Evolutionary conservation across 108 stramenopile genomes (phyloP).

Genomic region (Asterionellopsis glacialis): DNA sequence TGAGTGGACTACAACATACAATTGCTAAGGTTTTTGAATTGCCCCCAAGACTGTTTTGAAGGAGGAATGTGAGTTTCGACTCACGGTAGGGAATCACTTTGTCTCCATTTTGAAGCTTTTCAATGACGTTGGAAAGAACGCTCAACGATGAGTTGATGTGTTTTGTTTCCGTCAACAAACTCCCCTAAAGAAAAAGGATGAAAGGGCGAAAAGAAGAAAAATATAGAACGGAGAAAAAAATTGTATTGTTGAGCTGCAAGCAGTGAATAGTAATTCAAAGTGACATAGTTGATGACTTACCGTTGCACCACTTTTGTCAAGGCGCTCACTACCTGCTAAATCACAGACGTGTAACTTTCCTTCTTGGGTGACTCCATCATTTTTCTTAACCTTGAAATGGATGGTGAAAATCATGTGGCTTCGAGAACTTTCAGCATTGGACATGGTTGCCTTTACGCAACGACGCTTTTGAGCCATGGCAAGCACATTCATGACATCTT

Average conservation of each 20-base stretch:
- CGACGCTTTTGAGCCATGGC: constrained; percentile 57
- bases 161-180: constrained; percentile 77
- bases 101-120: constrained; percentile 68
- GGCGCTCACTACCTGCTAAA: constrained; percentile 91
- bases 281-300: constrained; percentile 7
- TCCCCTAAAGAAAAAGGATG: constrained; percentile 18
- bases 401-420: constrained; percentile 84
- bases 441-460: constrained; percentile 80
- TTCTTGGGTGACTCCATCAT: constrained; percentile 37
- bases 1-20: constrained; percentile 86
- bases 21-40: constrained; percentile 90
- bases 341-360: constrained; percentile 81
- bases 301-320: constrained; percentile 80
- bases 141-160: constrained; percentile 82
- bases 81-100: constrained; percentile 91
- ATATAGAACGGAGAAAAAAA: not conserved
- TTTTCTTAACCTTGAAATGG: constrained; percentile 51
- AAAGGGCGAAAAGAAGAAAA: not conserved
- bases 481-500: constrained; percentile 55
- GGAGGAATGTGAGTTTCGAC: constrained; percentile 87
- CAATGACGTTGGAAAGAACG: constrained; percentile 77
- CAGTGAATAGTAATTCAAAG: constrained; percentile 12
- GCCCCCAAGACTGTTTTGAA: constrained; percentile 84
- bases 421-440: constrained; percentile 79
- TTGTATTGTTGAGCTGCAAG: not conserved